Base-by-base conservation (phyloP, 257 asterid genomes). In the Penstemon newberryi region DNA sequence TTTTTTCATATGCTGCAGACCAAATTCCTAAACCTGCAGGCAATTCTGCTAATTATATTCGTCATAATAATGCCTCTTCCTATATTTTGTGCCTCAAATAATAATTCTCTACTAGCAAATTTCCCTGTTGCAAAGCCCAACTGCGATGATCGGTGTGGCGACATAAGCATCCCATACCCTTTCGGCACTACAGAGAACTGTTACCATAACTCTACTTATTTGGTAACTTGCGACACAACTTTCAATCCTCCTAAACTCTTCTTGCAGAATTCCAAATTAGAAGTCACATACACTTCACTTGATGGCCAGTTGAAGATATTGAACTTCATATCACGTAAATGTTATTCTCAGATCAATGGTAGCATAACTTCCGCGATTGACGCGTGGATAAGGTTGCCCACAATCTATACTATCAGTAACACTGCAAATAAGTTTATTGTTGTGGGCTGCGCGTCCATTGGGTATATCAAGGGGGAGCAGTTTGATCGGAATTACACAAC, bases 81-180 rank as follows among this genome's bases (percentile, higher is more conserved):
- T 13, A 18, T 64, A 8, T 7, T 55, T 43, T 66, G 15, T 52
- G 15, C 61, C 3, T 7, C 50, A 10, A 44, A 13, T 1, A n/a
- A n/a, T n/a, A n/a, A n/a, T n/a, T n/a, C n/a, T n/a, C n/a, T n/a
- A n/a, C 51, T 42, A 10, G 36, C 38, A 58, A 47, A 60, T 36
- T 69, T 12, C 37, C 64, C 68, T 5, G 41, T 74, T 55, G 66
- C 72, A 4, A 70, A 56, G 66, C 42, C 68, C 4, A 53, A 56
- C 12, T 78, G 75, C 54, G 4, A 5, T 3, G 63, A 61, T 43
- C 57, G 42, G 5, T 78, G 83, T 25, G 83, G 80, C 5, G 5
- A 51, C 12, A 42, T 78, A 11, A n/a, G 3, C 33, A 66, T 78
- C 56, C 80, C 80, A 25, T 74, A 39, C 9, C 80, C 83, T 0